Evolutionary conservation across 2,329 filamentous ascomycete species (phyloP).

Genomic region (Orbilia oligospora): DNA sequence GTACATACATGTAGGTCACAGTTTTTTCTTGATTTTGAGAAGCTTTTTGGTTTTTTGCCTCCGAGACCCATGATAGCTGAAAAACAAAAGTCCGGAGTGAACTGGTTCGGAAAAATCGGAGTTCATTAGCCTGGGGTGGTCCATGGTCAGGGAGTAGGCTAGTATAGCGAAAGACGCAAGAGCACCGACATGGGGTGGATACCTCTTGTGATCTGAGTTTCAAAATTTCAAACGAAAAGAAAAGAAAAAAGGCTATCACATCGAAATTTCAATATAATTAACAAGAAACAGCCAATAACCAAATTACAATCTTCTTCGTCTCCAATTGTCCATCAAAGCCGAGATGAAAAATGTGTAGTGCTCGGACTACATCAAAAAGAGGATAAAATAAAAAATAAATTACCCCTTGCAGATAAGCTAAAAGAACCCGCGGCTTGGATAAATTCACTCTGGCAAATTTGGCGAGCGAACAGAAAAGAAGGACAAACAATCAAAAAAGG

Average conservation of each 20-base stretch:
- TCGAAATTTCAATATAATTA: neutral
- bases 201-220: constrained; percentile 18
- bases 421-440: constrained; percentile 46
- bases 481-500: constrained; percentile 14
- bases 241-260: neutral
- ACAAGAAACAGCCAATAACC: neutral
- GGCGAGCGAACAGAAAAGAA: constrained; percentile 44
- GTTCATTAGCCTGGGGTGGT: constrained; percentile 35
- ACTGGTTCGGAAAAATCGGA: constrained; percentile 45
- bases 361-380: constrained; percentile 17
- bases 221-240: neutral
- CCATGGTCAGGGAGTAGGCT: neutral
- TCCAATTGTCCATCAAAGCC: constrained; percentile 20
- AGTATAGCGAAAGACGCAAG: constrained; percentile 33
- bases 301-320: constrained; percentile 12
- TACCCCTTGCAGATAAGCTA: constrained; percentile 48
- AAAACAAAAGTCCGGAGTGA: constrained; percentile 37
- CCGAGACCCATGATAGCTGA: constrained; percentile 34
- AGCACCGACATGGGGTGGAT: constrained; percentile 16
- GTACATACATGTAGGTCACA: too few species aligned
- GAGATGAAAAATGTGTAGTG: constrained; percentile 32
- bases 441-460: constrained; percentile 55
- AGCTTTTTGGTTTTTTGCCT: constrained; percentile 34
- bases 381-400: neutral
- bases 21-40: constrained; percentile 10